Percentiles rank a stretch among this genome's conserved stretches.
Evolutionary conservation across 495 filamentous ascomycete genomes (phyloP).

Genomic region (Endocarpon pusillum): DNA sequence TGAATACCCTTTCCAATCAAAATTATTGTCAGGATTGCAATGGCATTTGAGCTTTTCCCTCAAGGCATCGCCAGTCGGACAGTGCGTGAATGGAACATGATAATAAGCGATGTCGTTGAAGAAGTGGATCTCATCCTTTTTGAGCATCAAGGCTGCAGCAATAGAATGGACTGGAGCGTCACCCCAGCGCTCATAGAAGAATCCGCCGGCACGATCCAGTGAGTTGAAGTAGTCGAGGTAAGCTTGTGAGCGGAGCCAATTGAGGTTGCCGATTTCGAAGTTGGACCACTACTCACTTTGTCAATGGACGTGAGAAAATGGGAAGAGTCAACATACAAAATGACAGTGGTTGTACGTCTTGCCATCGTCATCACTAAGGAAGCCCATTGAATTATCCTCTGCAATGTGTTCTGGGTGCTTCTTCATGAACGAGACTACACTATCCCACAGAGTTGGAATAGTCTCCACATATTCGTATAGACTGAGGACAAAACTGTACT

Average conservation of each 20-base stretch:
- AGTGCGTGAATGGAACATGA: constrained; percentile 97
- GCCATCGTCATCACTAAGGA: constrained; percentile 80
- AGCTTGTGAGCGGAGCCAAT: constrained; percentile 64
- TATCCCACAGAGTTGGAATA: constrained; percentile 90
- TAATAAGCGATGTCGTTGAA: constrained; percentile 98
- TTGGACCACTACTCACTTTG: constrained; percentile 58
- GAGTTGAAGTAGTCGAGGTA: constrained; percentile 70
- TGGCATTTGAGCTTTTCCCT: constrained; percentile 71
- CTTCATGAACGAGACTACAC: constrained; percentile 77
- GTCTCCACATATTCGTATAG: constrained; percentile 92
- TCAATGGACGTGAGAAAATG: neutral
- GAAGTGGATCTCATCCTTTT: constrained; percentile 90
- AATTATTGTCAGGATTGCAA: constrained; percentile 91
- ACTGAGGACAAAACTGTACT: constrained; percentile 79
- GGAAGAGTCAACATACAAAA: constrained; percentile 46
- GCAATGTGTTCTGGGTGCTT: constrained; percentile 75
- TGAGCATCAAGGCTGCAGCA: constrained; percentile 65
- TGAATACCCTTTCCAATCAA: constrained; percentile 96
- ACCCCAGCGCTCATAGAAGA: constrained; percentile 90
- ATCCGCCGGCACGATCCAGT: constrained; percentile 68
- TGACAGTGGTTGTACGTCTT: constrained; percentile 91
- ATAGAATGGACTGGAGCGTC: constrained; percentile 93
- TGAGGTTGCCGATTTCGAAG: constrained; percentile 72
- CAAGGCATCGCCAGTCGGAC: constrained; percentile 70
- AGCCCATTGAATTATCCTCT: constrained; percentile 71